Evolutionary conservation across 148 eudicot genomes (phyloP).

Genomic region (Cornus florida): DNA sequence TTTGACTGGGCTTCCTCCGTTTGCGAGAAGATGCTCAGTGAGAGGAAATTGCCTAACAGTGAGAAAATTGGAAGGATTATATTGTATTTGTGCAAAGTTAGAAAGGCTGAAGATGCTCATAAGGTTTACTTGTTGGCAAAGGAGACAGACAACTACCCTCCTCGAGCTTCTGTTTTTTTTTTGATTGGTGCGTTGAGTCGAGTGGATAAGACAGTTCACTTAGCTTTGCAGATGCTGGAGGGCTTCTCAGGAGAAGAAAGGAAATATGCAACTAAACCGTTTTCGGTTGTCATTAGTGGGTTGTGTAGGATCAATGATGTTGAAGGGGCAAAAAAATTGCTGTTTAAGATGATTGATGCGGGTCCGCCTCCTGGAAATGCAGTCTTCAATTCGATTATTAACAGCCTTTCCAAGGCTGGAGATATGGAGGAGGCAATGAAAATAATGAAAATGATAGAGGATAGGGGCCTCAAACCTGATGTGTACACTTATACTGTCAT

Average conservation of each 20-base stretch:
- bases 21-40: slow-evolving; percentile 62
- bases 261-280: slow-evolving; percentile 51
- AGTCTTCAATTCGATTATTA: slow-evolving; percentile 58
- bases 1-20: slow-evolving; percentile 62
- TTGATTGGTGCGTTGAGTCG: slow-evolving; percentile 60
- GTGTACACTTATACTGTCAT: slow-evolving; percentile 74
- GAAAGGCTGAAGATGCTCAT: slow-evolving; percentile 58
- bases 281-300: slow-evolving; percentile 51
- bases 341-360: slow-evolving; percentile 63
- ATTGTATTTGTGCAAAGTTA: slow-evolving; percentile 56
- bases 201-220: slow-evolving; percentile 46
- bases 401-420: slow-evolving; percentile 55
- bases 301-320: slow-evolving; percentile 68
- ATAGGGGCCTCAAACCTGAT: slow-evolving; percentile 85
- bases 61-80: slow-evolving; percentile 67
- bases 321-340: slow-evolving; percentile 58
- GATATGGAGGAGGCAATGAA: slow-evolving; percentile 63
- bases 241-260: slow-evolving; percentile 54
- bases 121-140: slow-evolving; percentile 60
- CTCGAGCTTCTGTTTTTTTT: slow-evolving; percentile 44
- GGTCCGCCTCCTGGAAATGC: slow-evolving; percentile 91
- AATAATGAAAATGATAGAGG: slow-evolving; percentile 59
- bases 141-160: slow-evolving; percentile 41
- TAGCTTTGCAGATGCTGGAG: slow-evolving; percentile 61
- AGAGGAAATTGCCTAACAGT: slow-evolving; percentile 54